These are phyloP conservation scores for Cercospora brassicicola DNA, from an alignment of 2,329 filamentous ascomycete genomes.

Conservation along the genomic window DNA sequence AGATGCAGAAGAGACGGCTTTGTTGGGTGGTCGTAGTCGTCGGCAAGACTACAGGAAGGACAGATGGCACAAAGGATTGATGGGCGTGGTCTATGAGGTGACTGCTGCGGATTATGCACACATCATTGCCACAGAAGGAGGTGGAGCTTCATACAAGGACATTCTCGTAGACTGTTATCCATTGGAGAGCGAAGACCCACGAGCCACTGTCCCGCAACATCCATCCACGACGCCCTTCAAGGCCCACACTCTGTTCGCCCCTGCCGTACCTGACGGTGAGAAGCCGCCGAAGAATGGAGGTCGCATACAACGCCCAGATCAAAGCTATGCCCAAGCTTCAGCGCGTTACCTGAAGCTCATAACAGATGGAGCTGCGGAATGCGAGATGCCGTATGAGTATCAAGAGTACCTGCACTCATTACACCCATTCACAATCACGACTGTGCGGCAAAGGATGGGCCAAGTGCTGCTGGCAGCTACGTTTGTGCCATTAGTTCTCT, in stretches of 20 bases:
- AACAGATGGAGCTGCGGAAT: slow-evolving; percentile 73
- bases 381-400: slow-evolving; percentile 77
- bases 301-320: slow-evolving; percentile 61
- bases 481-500: slow-evolving; percentile 60
- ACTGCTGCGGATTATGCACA: slow-evolving; percentile 76
- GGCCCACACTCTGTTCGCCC: slow-evolving; percentile 80
- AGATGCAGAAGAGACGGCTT: slow-evolving; percentile 37
- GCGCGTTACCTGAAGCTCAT: slow-evolving; percentile 80
- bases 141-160: slow-evolving; percentile 80
- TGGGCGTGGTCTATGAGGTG: slow-evolving; percentile 95
- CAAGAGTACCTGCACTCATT: slow-evolving; percentile 69
- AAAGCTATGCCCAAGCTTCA: slow-evolving; percentile 77
- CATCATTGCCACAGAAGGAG: slow-evolving; percentile 89
- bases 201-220: slow-evolving; percentile 61
- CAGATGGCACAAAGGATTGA: slow-evolving; percentile 72
- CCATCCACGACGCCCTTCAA: slow-evolving; percentile 68
- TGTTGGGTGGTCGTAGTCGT: slow-evolving; percentile 26
- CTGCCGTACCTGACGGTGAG: slow-evolving; percentile 42
- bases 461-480: slow-evolving; percentile 60
- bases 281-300: slow-evolving; percentile 37
- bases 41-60: slow-evolving; percentile 52
- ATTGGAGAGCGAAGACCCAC: slow-evolving; percentile 56
- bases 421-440: slow-evolving; percentile 70
- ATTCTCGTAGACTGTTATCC: slow-evolving; percentile 75
- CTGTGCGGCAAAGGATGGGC: slow-evolving; percentile 65